phyloP scores from a whole-genome alignment of 108 stramenopile genomes.

The Aurantiochytrium sp. region DNA sequence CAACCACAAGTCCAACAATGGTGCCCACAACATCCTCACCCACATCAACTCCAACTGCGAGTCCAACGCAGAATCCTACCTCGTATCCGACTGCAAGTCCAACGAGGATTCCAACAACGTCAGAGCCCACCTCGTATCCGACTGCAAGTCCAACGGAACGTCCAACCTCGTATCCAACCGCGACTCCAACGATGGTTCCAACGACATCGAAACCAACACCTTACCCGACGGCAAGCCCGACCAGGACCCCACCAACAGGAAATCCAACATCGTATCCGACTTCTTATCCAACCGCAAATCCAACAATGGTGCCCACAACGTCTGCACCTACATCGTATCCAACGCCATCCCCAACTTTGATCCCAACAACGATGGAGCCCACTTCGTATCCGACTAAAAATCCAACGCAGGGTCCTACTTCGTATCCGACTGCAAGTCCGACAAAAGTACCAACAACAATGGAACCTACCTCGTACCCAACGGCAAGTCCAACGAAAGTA shows the following conservation, averaged over 20 bases:
- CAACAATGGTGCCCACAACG: neutral
- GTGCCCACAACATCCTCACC: neutral
- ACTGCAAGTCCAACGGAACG: neutral
- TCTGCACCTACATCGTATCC: neutral
- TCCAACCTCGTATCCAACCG: neutral
- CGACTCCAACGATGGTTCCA: neutral
- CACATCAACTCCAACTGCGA: neutral
- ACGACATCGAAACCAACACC: neutral
- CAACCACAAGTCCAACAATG: neutral
- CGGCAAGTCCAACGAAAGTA: too few relatives aligned
- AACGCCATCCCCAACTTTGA: neutral
- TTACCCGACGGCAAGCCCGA: neutral
- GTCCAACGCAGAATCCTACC: neutral
- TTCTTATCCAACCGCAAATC: neutral
- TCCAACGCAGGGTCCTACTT: too few relatives aligned
- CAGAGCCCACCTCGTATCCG: too few relatives aligned
- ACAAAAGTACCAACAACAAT: neutral
- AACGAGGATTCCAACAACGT: too few relatives aligned
- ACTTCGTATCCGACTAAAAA: too few relatives aligned
- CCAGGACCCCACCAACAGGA: neutral
- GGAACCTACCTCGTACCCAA: neutral
- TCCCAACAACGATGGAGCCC: too few relatives aligned
- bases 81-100: too few relatives aligned
- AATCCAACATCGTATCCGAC: neutral
- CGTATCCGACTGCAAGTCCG: neutral